phyloP scores from a whole-genome alignment of 2,329 filamentous ascomycete genomes.

The Tolypocladium capitatum region DNA sequence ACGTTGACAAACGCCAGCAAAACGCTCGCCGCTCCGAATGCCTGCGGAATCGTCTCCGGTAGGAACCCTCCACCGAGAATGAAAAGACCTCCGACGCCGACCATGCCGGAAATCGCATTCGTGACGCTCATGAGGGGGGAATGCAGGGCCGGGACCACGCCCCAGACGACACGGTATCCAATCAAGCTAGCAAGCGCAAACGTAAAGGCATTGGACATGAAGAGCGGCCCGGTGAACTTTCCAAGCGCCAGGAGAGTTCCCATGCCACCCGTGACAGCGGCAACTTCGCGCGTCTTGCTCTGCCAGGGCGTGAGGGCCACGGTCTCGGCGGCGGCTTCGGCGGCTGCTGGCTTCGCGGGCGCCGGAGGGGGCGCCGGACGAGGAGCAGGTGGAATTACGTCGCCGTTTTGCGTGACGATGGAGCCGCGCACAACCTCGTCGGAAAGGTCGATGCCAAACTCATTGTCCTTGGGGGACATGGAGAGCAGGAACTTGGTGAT shows the following conservation, averaged over 20 bases:
- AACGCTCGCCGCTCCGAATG: slow-evolving; percentile 66
- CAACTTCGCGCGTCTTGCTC: slow-evolving; percentile 63
- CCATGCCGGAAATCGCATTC: slow-evolving; percentile 87
- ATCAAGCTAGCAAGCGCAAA: slow-evolving; percentile 75
- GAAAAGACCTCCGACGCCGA: slow-evolving; percentile 78
- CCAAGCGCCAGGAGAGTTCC: slow-evolving; percentile 60
- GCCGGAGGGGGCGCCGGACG: slow-evolving; percentile 48
- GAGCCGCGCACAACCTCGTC: slow-evolving; percentile 80
- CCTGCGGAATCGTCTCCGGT: slow-evolving; percentile 66
- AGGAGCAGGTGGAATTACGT: slow-evolving; percentile 63
- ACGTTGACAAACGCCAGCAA: slow-evolving; percentile 81
- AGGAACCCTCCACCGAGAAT: slow-evolving; percentile 73
- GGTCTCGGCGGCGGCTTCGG: slow-evolving; percentile 36
- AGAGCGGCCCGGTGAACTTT: slow-evolving; percentile 67
- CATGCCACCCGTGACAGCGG: slow-evolving; percentile 65
- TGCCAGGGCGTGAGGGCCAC: slow-evolving; percentile 72
- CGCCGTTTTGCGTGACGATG: slow-evolving; percentile 68
- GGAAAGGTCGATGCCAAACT: slow-evolving; percentile 65
- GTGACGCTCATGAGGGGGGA: slow-evolving; percentile 88
- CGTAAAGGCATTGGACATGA: slow-evolving; percentile 81
- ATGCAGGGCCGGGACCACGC: slow-evolving; percentile 69
- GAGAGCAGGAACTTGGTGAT: slow-evolving; percentile 81
- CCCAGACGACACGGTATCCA: slow-evolving; percentile 82
- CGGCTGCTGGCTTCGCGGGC: slow-evolving; percentile 24
- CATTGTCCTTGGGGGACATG: slow-evolving; percentile 63